Evolutionary conservation across 1,284 basidiomycete species (phyloP).

Genomic region (Marasmius fiardii): DNA sequence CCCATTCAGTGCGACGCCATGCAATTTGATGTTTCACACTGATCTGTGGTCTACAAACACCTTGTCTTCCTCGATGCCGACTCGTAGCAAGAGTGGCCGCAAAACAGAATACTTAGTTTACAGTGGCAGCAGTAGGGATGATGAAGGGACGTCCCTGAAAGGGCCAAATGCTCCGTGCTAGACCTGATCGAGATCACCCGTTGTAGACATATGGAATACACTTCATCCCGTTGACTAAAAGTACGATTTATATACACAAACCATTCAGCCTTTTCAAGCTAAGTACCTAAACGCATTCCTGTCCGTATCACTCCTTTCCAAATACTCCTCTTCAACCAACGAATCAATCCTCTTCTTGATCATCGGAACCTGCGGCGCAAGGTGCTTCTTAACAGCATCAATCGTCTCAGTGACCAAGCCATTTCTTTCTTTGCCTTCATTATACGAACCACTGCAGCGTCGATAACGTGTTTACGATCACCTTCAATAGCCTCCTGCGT

Average conservation of each 20-base stretch:
- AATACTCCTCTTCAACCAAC: constrained; percentile 84
- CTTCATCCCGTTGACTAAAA: no score
- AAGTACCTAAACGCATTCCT: constrained; percentile 75
- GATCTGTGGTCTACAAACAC: no score
- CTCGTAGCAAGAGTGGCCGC: no score
- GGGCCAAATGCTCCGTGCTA: no score
- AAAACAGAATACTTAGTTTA: no score
- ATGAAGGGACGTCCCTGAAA: no score
- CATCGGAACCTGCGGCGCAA: constrained; percentile 65
- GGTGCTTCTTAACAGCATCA: constrained; percentile 77
- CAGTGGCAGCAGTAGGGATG: no score
- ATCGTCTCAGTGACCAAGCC: constrained; percentile 74
- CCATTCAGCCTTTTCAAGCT: constrained; percentile 49
- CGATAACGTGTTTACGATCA: constrained; percentile 83
- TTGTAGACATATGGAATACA: no score
- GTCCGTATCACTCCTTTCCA: constrained; percentile 73
- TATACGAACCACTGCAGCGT: constrained; percentile 92
- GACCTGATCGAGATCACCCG: no score
- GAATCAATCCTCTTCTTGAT: constrained; percentile 85
- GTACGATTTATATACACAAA: neutral
- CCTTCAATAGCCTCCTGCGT: constrained; percentile 85
- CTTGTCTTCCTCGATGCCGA: no score
- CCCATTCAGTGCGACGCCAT: no score
- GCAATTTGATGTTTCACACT: no score
- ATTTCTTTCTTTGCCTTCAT: constrained; percentile 91